Conservation (phyloP, 768 basidiomycete genomes). For the Gloeostereum incarnatum region DNA sequence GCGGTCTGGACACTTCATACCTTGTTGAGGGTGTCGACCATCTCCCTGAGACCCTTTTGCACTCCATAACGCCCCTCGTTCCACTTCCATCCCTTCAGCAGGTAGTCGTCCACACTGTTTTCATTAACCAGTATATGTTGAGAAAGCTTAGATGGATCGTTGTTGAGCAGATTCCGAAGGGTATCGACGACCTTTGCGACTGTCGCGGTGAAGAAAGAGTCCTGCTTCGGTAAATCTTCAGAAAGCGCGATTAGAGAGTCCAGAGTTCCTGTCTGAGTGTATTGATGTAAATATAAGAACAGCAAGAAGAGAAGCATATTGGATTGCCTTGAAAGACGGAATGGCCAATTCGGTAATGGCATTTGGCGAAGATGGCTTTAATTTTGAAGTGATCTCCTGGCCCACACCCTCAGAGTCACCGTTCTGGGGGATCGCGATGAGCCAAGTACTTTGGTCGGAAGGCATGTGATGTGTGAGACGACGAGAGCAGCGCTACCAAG, state of each 20-base stretch:
- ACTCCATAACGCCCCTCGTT: constrained; percentile 86
- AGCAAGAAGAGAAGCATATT: constrained; percentile 7
- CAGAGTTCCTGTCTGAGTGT: constrained; percentile 80
- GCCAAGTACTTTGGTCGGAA: constrained; percentile 93
- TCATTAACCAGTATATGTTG: constrained; percentile 81
- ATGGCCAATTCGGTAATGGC: constrained; percentile 61
- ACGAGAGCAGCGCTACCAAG: constrained; percentile 4
- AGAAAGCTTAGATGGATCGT: constrained; percentile 66
- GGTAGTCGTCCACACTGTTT: constrained; percentile 65
- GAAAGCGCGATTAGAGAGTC: constrained; percentile 83
- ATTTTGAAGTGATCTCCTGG: constrained; percentile 57
- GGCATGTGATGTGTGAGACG: constrained; percentile 49
- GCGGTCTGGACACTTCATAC: constrained; percentile 27
- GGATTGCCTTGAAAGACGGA: constrained; percentile 80
- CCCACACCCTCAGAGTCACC: constrained; percentile 73
- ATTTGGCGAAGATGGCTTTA: constrained; percentile 38
- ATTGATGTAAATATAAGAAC: constrained; percentile 8
- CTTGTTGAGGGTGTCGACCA: constrained; percentile 80
- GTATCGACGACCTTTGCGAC: constrained; percentile 95
- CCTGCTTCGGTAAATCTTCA: constrained; percentile 89
- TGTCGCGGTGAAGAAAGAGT: constrained; percentile 74
- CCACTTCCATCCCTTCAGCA: constrained; percentile 85
- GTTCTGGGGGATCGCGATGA: constrained; percentile 79
- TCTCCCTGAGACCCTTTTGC: constrained; percentile 73
- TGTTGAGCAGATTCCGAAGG: constrained; percentile 81